Percentiles rank a stretch among this genome's conserved stretches.
These are phyloP conservation scores for Talaromyces wortmannii DNA, from an alignment of 495 filamentous ascomycete species.

Conservation along the genomic window DNA sequence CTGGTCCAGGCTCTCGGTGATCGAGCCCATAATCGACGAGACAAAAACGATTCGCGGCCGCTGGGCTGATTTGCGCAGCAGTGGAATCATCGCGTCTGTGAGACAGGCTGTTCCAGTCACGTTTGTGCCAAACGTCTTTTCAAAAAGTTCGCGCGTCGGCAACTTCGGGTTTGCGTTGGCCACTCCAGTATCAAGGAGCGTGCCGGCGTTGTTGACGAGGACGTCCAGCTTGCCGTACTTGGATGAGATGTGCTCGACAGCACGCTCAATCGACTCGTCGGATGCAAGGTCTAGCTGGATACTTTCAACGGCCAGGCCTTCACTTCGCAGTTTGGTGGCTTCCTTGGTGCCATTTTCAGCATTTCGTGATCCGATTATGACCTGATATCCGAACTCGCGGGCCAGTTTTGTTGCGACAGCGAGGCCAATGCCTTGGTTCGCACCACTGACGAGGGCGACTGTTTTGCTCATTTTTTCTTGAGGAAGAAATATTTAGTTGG, in stretches of 20 bases:
- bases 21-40: slow-evolving; percentile 14
- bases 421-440: slow-evolving; percentile 7
- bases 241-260: slow-evolving; percentile 17
- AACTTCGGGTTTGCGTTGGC: not conserved
- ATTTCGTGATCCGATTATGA: slow-evolving; percentile 10
- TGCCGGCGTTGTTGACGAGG: slow-evolving; percentile 35
- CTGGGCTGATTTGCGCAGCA: slow-evolving; percentile 18
- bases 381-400: slow-evolving; percentile 5
- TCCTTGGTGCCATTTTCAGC: slow-evolving; percentile 2
- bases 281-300: slow-evolving; percentile 24
- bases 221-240: slow-evolving; percentile 29
- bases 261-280: slow-evolving; percentile 24
- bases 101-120: slow-evolving; percentile 14
- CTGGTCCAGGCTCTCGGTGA: slow-evolving; percentile 11
- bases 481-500: too few relatives aligned
- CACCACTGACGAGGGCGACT: slow-evolving; percentile 4
- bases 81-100: slow-evolving; percentile 19
- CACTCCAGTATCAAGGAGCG: not conserved
- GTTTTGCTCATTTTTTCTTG: slow-evolving; percentile 3
- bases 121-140: slow-evolving; percentile 19
- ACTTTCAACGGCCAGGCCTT: not conserved
- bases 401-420: slow-evolving; percentile 1
- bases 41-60: slow-evolving; percentile 22
- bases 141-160: slow-evolving; percentile 12
- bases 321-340: not conserved